These are phyloP conservation scores for Colletotrichum euphorbiae DNA, from an alignment of 2,329 filamentous ascomycete species.

Conservation along the genomic window DNA sequence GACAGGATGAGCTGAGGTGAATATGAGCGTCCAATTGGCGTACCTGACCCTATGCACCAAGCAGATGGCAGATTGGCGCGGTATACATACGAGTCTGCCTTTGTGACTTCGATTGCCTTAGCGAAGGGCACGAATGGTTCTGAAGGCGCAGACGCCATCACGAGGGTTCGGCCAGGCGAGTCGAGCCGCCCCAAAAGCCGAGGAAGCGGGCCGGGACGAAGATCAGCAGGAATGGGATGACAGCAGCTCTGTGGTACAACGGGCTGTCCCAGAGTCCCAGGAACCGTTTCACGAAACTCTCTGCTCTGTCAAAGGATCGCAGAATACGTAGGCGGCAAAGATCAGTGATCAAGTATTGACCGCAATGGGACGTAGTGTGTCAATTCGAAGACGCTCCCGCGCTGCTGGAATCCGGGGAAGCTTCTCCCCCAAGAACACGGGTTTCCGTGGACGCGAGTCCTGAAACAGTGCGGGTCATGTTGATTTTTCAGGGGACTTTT, in stretches of 20 bases:
- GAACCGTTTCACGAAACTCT: background rate
- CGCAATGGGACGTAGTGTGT: background rate
- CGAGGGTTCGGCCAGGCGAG: too few species aligned
- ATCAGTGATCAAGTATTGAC: background rate
- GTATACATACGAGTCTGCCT: conserved; percentile 43
- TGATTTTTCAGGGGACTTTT: background rate
- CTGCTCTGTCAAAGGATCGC: too few species aligned
- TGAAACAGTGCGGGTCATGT: background rate
- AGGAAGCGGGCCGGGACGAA: background rate
- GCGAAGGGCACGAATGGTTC: conserved; percentile 40
- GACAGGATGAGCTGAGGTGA: too few species aligned
- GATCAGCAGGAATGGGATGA: background rate
- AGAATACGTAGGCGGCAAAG: background rate
- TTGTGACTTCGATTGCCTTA: conserved; percentile 41
- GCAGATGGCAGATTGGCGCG: conserved; percentile 41
- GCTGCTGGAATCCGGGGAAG: conserved; percentile 11
- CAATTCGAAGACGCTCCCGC: background rate
- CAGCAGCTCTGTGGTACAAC: too few species aligned
- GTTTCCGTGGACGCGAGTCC: background rate
- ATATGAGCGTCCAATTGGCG: background rate
- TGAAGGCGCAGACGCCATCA: conserved; percentile 13
- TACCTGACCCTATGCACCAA: conserved; percentile 45
- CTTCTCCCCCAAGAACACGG: background rate
- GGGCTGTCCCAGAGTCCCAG: background rate
- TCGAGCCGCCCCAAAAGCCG: background rate